phyloP scores from a whole-genome alignment of 1,139 yeast genomes.

The Scheffersomyces stambukii region DNA sequence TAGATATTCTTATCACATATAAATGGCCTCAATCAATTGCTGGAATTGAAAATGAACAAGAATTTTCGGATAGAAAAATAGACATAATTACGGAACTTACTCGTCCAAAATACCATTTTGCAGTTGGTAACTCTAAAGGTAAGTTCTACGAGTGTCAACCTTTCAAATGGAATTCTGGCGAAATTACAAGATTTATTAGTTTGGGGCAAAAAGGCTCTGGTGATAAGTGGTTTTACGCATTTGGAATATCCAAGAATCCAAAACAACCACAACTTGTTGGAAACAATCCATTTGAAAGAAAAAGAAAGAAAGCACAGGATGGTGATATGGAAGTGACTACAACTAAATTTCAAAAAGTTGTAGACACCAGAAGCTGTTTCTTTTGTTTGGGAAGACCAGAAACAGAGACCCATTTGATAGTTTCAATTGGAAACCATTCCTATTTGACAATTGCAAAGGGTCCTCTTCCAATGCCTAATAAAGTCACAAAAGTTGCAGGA shows the following conservation, averaged over 20 bases:
- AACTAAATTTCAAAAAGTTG: too few relatives aligned
- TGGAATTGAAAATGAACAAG: slow-evolving; percentile 25
- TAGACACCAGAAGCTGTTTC: slow-evolving; percentile 63
- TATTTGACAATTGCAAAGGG: slow-evolving; percentile 86
- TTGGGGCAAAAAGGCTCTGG: slow-evolving; percentile 55
- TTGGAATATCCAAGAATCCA: too few relatives aligned
- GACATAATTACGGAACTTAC: slow-evolving; percentile 42
- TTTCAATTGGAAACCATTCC: slow-evolving; percentile 62
- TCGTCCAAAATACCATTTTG: slow-evolving; percentile 65
- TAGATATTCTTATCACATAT: slow-evolving; percentile 57
- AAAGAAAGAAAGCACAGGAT: slow-evolving; percentile 12
- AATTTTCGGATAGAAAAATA: slow-evolving; percentile 35
- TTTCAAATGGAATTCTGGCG: slow-evolving; percentile 47
- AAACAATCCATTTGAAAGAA: slow-evolving; percentile 35
- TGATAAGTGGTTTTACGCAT: slow-evolving; percentile 73
- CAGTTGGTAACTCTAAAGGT: slow-evolving; percentile 47
- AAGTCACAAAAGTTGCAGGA: slow-evolving; percentile 57
- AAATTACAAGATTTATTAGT: slow-evolving; percentile 58
- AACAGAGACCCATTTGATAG: slow-evolving; percentile 75
- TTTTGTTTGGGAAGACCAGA: slow-evolving; percentile 82
- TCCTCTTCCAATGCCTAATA: slow-evolving; percentile 58
- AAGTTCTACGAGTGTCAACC: slow-evolving; percentile 55
- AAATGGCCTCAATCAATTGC: slow-evolving; percentile 60
- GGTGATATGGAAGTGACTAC: slow-evolving; percentile 8
- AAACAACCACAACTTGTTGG: too few relatives aligned